Evolutionary conservation across 2,329 filamentous ascomycete genomes (phyloP), one percentile per base, ranked within the genome.

Genomic region (Malbranchea cinnamomea): DNA sequence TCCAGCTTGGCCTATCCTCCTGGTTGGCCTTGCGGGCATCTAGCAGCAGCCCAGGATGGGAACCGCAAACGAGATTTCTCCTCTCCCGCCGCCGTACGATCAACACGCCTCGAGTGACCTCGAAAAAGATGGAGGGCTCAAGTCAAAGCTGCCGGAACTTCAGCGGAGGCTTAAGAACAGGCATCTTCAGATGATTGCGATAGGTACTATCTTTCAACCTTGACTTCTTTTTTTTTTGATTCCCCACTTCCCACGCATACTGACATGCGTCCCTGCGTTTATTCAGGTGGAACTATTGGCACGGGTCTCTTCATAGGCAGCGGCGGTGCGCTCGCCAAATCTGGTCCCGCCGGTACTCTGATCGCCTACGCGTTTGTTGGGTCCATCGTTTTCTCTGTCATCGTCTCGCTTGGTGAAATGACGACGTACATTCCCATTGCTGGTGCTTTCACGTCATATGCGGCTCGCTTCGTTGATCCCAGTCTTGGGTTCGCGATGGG

Each of bases 161-260:
- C 73, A 80, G 35, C 67, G 84, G 47, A 79, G 76, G 57, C 58
- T 92, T 45, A 91, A 91, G 59, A 78, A 76, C 15, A 66, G 84
- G 27, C 89, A 98, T 62, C 52, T 95, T 50, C 87, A 95, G 61
- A 95, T 95, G 87, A 95, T 95, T 63, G 89, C 89, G 15, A 93
- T 95, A 44, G 85, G 37, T 41, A 39, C 14, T 28, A 16, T 12
- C n/a, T 14, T 23, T 5, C 10, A 25, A 4, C 9, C 8, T 28
- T 30, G 20, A 25, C 24, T 10, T 21, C 17, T 21, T 16, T 16
- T 5, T 21, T n/a, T 17, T 7, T 20, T 20, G 2, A n/a, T 16
- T 22, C 11, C 23, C 15, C 21, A 9, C 7, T n/a, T 14, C 25
- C 12, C 16, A 19, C 10, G 22, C 20, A 11, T 6, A 22, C 13